Conservation (phyloP, 2,329 filamentous ascomycete species). For the Emergomyces orientalis region DNA sequence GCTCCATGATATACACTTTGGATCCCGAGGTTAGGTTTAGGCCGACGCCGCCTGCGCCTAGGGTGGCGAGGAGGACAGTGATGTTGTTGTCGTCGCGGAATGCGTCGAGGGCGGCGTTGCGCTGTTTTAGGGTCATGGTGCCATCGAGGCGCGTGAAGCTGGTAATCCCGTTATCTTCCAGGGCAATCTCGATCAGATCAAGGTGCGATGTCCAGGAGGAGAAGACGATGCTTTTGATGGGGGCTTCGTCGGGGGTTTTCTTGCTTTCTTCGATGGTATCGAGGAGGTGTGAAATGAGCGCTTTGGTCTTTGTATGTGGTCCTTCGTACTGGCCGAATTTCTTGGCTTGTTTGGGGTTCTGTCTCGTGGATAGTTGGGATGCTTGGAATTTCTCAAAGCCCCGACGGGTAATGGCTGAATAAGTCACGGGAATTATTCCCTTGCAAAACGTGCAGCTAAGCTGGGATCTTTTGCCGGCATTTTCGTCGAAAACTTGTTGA, state of each 20-base stretch:
- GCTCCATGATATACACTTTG: constrained; percentile 94
- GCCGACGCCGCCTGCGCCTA: constrained; percentile 83
- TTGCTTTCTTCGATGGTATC: constrained; percentile 47
- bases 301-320: constrained; percentile 85
- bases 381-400: constrained; percentile 43
- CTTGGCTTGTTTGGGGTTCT: constrained; percentile 44
- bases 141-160: constrained; percentile 77
- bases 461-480: constrained; percentile 36
- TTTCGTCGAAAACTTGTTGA: constrained; percentile 43
- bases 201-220: constrained; percentile 94
- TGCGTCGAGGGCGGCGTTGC: constrained; percentile 62
- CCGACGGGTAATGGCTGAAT: constrained; percentile 58
- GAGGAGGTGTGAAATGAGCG: constrained; percentile 65
- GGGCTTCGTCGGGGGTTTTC: constrained; percentile 52
- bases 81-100: constrained; percentile 66
- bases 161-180: constrained; percentile 48
- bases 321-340: constrained; percentile 62
- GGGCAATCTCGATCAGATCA: constrained; percentile 78
- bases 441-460: constrained; percentile 60
- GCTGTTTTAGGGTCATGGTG: constrained; percentile 67
- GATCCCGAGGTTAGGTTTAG: constrained; percentile 82
- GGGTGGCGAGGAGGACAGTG: constrained; percentile 79
- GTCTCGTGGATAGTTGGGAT: constrained; percentile 48
- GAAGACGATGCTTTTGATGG: constrained; percentile 89
- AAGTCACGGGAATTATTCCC: constrained; percentile 51